Evolutionary conservation across 2,329 filamentous ascomycete species (phyloP).

Genomic region (Sclerotiophoma versabilis): DNA sequence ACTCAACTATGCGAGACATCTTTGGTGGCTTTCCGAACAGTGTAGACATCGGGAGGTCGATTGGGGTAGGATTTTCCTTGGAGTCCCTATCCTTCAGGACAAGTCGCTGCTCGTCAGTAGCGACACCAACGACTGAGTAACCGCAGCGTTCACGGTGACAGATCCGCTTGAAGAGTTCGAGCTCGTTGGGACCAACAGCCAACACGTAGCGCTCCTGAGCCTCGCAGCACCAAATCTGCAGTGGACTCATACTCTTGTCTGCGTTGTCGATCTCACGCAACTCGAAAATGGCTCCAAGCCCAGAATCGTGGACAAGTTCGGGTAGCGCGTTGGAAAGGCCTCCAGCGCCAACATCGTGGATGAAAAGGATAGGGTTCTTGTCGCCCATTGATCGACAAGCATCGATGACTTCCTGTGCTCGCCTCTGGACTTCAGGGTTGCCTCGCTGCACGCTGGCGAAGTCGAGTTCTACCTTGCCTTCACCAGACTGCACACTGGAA

Average conservation of each 20-base stretch:
- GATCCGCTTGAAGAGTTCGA: constrained; percentile 76
- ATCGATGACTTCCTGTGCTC: constrained; percentile 98
- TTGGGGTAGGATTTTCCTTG: constrained; percentile 75
- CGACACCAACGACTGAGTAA: constrained; percentile 88
- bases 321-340: constrained; percentile 85
- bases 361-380: constrained; percentile 91
- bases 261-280: constrained; percentile 92
- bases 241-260: constrained; percentile 89
- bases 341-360: constrained; percentile 96
- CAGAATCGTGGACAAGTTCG: constrained; percentile 90
- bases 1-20: constrained; percentile 76
- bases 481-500: constrained; percentile 86
- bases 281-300: constrained; percentile 89
- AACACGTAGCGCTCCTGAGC: constrained; percentile 96
- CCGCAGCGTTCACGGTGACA: constrained; percentile 84
- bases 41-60: constrained; percentile 87
- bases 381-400: constrained; percentile 84
- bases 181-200: constrained; percentile 78
- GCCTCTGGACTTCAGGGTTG: constrained; percentile 93
- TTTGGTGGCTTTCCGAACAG: constrained; percentile 89
- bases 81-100: constrained; percentile 84
- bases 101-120: constrained; percentile 74
- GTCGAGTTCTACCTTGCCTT: constrained; percentile 89
- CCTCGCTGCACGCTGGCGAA: constrained; percentile 97
- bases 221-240: constrained; percentile 98